Conservation (phyloP, 1,284 basidiomycete species). For the Kwoniella shivajii region DNA sequence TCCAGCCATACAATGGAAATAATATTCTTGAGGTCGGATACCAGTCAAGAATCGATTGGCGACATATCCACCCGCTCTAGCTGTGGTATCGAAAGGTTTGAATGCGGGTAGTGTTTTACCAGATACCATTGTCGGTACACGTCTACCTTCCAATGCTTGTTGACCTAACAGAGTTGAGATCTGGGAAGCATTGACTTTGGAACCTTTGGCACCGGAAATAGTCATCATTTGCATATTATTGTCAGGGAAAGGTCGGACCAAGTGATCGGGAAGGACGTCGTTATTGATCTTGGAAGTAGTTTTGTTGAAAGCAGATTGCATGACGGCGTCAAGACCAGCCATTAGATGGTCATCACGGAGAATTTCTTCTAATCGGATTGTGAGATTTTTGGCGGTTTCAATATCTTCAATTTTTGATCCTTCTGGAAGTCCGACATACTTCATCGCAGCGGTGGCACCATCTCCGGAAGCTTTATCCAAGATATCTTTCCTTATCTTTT, state of each 20-base stretch:
- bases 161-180: constrained; percentile 97
- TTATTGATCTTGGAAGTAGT: constrained; percentile 86
- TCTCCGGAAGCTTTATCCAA: constrained; percentile 69
- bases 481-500: constrained; percentile 69
- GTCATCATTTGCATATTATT: constrained; percentile 99
- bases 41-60: constrained; percentile 99
- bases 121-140: constrained; percentile 98
- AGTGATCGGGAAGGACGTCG: constrained; percentile 83
- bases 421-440: constrained; percentile 59
- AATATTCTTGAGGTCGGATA: constrained; percentile 98
- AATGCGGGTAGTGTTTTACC: constrained; percentile 98
- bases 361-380: constrained; percentile 77
- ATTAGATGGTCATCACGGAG: constrained; percentile 97
- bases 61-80: constrained; percentile 98
- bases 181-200: constrained; percentile 94
- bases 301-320: constrained; percentile 87
- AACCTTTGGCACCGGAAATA: constrained; percentile 96
- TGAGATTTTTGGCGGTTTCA: constrained; percentile 57
- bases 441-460: constrained; percentile 82
- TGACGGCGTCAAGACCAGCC: constrained; percentile 89
- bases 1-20: constrained; percentile 99
- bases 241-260: constrained; percentile 90
- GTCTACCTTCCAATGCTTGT: constrained; percentile 96
- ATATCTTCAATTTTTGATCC: constrained; percentile 76
- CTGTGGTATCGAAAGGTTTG: constrained; percentile 93